Conservation (phyloP, 176 grass and related monocot genomes). For the Bromus sterilis region DNA sequence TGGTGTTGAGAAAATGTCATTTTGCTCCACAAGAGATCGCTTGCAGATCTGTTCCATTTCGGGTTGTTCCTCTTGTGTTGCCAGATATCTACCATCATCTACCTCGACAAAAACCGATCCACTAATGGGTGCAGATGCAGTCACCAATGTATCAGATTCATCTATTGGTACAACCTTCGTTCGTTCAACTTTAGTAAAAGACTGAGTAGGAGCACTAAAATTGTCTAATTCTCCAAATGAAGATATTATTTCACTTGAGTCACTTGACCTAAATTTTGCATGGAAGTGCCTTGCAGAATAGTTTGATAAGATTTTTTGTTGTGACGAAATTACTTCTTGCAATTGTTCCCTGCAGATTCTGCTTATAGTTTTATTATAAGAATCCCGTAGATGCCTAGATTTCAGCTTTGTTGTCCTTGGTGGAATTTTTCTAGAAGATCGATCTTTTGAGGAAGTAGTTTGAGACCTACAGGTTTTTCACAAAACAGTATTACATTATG, state of each 20-base stretch:
- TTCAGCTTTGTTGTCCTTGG: constrained; percentile 74
- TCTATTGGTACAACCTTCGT: constrained; percentile 44
- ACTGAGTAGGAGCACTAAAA: constrained; percentile 11
- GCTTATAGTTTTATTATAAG: constrained; percentile 35
- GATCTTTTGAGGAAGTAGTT: constrained; percentile 33
- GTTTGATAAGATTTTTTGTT: constrained; percentile 59
- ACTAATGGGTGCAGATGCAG: constrained; percentile 19
- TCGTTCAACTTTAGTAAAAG: constrained; percentile 31
- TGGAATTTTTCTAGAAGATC: constrained; percentile 56
- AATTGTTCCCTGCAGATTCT: constrained; percentile 48
- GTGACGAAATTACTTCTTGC: constrained; percentile 70
- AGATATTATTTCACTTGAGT: constrained; percentile 41
- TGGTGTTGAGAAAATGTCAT: constrained; percentile 27
- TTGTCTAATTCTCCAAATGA: constrained; percentile 27
- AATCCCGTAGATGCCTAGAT: constrained; percentile 31
- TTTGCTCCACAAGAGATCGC: constrained; percentile 34
- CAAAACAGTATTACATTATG: constrained; percentile 4
- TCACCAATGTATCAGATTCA: constrained; percentile 9
- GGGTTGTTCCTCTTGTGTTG: constrained; percentile 6
- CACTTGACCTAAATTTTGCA: constrained; percentile 39
- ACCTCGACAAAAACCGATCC: constrained; percentile 11
- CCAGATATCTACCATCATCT: constrained; percentile 19
- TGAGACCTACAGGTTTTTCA: constrained; percentile 45
- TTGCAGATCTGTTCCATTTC: constrained; percentile 29
- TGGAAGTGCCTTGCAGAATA: constrained; percentile 34